Percentiles rank a stretch among this genome's conserved stretches.
Conservation (phyloP, 331 rosid species). For the Pyracantha coccinea region DNA sequence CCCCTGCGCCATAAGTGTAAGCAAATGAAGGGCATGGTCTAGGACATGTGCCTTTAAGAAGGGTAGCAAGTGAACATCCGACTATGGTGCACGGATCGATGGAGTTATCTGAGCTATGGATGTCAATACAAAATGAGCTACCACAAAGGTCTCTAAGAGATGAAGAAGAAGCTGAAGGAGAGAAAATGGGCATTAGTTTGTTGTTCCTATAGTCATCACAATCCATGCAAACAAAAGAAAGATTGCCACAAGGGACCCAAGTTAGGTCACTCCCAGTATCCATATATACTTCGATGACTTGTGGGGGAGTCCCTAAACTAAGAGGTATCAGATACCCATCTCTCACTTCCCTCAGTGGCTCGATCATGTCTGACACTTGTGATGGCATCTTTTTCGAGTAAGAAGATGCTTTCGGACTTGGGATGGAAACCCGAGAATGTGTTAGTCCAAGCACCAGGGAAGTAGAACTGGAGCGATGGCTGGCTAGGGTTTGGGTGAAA, state of each 20-base stretch:
- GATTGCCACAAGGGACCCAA: slow-evolving; percentile 54
- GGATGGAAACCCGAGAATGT: slow-evolving; percentile 25
- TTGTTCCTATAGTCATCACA: slow-evolving; percentile 28
- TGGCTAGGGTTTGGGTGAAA: slow-evolving; percentile 15
- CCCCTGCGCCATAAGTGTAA: slow-evolving; percentile 41
- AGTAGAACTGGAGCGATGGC: neutral
- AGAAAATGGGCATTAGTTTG: slow-evolving; percentile 17
- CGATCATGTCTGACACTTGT: slow-evolving; percentile 20
- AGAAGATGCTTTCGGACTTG: slow-evolving; percentile 12
- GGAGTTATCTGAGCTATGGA: slow-evolving; percentile 44
- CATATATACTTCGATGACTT: slow-evolving; percentile 42
- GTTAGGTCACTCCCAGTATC: slow-evolving; percentile 57
- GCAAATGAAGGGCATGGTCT: slow-evolving; percentile 53
- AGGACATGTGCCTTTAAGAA: slow-evolving; percentile 30
- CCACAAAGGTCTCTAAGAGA: slow-evolving; percentile 35
- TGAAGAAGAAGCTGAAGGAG: slow-evolving; percentile 40
- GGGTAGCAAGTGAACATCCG: slow-evolving; percentile 35
- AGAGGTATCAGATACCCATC: slow-evolving; percentile 44
- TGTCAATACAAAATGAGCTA: slow-evolving; percentile 29
- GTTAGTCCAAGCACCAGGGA: slow-evolving; percentile 30
- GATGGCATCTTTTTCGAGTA: slow-evolving; percentile 6
- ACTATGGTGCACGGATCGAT: slow-evolving; percentile 41
- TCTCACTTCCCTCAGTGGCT: slow-evolving; percentile 39
- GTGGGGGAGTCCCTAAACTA: slow-evolving; percentile 43
- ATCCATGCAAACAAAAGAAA: slow-evolving; percentile 40